Percentiles rank a stretch among this genome's conserved stretches.
Evolutionary conservation across 208 protist species (phyloP).

Genomic region (Crithidia mellificae): DNA sequence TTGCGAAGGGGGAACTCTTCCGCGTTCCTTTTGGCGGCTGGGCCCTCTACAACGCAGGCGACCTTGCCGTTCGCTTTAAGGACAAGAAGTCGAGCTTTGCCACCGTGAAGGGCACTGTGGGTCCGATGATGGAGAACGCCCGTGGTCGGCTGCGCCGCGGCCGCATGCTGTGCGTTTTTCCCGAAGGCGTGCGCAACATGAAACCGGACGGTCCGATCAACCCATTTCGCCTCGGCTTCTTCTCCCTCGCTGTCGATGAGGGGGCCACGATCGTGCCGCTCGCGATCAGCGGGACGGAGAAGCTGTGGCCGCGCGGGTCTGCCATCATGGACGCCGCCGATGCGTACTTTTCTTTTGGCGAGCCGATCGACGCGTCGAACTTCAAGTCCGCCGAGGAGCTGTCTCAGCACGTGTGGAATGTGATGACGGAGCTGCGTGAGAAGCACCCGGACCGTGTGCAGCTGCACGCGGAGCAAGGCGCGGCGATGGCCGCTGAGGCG

Average conservation of each 20-base stretch:
- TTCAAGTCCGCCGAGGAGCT: slow-evolving; percentile 72
- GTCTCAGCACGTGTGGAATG: slow-evolving; percentile 57
- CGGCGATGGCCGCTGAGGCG: background rate
- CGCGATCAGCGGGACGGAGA: slow-evolving; percentile 75
- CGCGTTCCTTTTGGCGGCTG: slow-evolving; percentile 85
- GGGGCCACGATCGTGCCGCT: slow-evolving; percentile 79
- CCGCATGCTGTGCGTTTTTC: slow-evolving; percentile 84
- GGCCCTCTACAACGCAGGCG: slow-evolving; percentile 72
- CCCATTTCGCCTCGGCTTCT: slow-evolving; percentile 85
- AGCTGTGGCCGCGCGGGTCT: slow-evolving; percentile 67
- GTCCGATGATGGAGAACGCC: slow-evolving; percentile 80
- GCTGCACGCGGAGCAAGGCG: slow-evolving; percentile 18
- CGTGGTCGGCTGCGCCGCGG: slow-evolving; percentile 63
- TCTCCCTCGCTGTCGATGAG: slow-evolving; percentile 76
- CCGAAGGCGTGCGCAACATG: slow-evolving; percentile 77
- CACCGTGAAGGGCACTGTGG: slow-evolving; percentile 80
- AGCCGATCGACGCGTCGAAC: slow-evolving; percentile 63
- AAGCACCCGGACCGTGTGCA: slow-evolving; percentile 69
- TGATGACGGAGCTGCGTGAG: slow-evolving; percentile 66
- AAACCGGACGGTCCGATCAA: slow-evolving; percentile 65
- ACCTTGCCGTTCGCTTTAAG: slow-evolving; percentile 75
- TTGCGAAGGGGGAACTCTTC: slow-evolving; percentile 82
- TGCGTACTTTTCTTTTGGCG: slow-evolving; percentile 76
- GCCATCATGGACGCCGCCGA: slow-evolving; percentile 53
- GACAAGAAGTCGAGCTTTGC: slow-evolving; percentile 75